Conservation (phyloP, 1,284 basidiomycete species). For the Moniliophthora roreri region DNA sequence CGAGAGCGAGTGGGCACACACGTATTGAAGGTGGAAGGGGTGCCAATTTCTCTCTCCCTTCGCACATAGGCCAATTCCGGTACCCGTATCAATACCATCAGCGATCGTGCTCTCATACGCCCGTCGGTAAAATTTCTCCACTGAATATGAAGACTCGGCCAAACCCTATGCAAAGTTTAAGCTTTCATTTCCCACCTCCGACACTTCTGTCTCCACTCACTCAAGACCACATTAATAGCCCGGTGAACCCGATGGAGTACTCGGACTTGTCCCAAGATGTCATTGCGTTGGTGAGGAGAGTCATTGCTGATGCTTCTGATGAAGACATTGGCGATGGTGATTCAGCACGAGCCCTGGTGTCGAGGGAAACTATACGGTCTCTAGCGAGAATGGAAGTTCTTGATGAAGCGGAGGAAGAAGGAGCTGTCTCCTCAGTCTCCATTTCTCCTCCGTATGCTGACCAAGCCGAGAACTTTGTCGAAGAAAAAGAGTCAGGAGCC, state of each 20-base stretch:
- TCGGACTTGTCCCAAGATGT: background rate
- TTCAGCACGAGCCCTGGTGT: slow-evolving; percentile 4
- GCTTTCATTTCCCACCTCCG: background rate
- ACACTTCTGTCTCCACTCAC: background rate
- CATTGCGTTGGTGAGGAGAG: background rate
- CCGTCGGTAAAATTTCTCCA: too few species aligned
- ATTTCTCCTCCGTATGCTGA: too few species aligned
- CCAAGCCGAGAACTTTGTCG: too few species aligned
- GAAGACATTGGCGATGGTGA: slow-evolving; percentile 7
- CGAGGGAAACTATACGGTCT: slow-evolving; percentile 10
- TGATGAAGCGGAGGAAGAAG: slow-evolving; percentile 10
- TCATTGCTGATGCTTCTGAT: background rate
- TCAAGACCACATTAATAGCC: background rate
- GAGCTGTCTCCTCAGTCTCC: background rate
- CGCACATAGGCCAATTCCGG: background rate
- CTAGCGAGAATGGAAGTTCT: slow-evolving; percentile 12
- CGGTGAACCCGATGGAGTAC: background rate
- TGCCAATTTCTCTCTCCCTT: too few species aligned
- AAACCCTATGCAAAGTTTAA: background rate
- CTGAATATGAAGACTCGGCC: too few species aligned
- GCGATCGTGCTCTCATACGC: too few species aligned
- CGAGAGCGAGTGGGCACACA: too few species aligned
- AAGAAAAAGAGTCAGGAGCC: too few species aligned
- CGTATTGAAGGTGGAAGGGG: too few species aligned
- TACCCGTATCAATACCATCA: background rate